Conservation (phyloP, 192 early-diverging fungal genomes). For the Coemansia sp. region DNA sequence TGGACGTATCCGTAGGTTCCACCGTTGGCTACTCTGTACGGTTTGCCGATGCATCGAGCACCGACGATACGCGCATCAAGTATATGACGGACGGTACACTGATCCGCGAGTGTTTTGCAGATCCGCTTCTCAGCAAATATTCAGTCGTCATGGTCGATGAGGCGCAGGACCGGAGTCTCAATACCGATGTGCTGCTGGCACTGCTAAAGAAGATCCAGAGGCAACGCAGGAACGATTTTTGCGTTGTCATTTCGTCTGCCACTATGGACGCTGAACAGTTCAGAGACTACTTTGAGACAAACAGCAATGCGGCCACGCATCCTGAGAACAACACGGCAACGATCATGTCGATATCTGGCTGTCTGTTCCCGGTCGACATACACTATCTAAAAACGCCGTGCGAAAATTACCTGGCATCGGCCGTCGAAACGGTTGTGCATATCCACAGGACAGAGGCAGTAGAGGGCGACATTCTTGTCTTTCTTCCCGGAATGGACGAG, state of each 20-base stretch:
- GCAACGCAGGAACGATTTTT: constrained; percentile 71
- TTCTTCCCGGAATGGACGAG: constrained; percentile 94
- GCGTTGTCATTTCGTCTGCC: constrained; percentile 89
- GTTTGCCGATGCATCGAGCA: constrained; percentile 89
- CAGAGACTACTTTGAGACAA: constrained; percentile 69
- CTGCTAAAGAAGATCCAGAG: constrained; percentile 80
- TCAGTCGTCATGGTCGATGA: constrained; percentile 93
- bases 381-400: constrained; percentile 91
- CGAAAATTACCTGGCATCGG: constrained; percentile 88
- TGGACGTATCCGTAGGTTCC: constrained; percentile 85
- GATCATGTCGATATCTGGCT: constrained; percentile 85
- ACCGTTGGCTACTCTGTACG: constrained; percentile 98
- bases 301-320: constrained; percentile 60
- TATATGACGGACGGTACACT: constrained; percentile 98
- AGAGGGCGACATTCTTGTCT: constrained; percentile 88
- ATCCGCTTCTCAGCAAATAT: constrained; percentile 80
- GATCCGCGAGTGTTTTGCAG: constrained; percentile 86
- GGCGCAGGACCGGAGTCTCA: constrained; percentile 91
- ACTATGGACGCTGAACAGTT: constrained; percentile 93
- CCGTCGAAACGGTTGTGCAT: constrained; percentile 84
- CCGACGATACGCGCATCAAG: constrained; percentile 86
- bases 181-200: constrained; percentile 90
- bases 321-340: constrained; percentile 49
- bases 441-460: constrained; percentile 93
- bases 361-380: constrained; percentile 94